phyloP scores from a whole-genome alignment of 495 filamentous ascomycete species.

The Neurospora sp. region DNA sequence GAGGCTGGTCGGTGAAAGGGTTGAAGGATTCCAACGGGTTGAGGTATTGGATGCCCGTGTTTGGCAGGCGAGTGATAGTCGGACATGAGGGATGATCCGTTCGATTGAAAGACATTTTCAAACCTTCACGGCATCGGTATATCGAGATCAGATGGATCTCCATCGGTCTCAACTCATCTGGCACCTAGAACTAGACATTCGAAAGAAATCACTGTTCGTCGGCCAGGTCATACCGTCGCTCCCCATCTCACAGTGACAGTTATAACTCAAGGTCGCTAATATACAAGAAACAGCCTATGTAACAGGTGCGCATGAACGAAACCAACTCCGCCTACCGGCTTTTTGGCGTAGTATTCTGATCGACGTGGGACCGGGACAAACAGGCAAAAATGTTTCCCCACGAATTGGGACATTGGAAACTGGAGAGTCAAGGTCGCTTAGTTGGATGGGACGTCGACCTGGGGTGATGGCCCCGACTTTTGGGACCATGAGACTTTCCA shows the following conservation, averaged over 20 bases:
- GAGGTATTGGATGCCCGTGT: background rate
- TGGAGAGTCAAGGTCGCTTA: background rate
- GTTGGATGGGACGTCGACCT: background rate
- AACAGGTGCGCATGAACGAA: background rate
- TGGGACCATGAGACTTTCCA: background rate
- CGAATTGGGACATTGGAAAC: background rate
- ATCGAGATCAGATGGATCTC: too few relatives aligned
- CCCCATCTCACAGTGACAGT: background rate
- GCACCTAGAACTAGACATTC: background rate
- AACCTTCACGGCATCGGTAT: background rate
- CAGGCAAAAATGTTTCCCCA: background rate
- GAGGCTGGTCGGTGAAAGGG: background rate
- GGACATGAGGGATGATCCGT: background rate
- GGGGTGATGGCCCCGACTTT: background rate
- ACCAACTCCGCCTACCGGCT: background rate
- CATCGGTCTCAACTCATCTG: background rate
- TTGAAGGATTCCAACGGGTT: background rate
- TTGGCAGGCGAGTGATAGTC: too few relatives aligned
- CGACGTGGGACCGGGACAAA: background rate
- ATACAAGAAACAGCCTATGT: background rate
- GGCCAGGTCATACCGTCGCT: background rate
- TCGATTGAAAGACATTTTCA: background rate
- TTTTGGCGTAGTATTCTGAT: background rate
- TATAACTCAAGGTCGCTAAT: background rate
- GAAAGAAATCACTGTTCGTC: background rate